Evolutionary conservation across 1,284 basidiomycete genomes (phyloP).

Genomic region (Afroboletus lepidellus): DNA sequence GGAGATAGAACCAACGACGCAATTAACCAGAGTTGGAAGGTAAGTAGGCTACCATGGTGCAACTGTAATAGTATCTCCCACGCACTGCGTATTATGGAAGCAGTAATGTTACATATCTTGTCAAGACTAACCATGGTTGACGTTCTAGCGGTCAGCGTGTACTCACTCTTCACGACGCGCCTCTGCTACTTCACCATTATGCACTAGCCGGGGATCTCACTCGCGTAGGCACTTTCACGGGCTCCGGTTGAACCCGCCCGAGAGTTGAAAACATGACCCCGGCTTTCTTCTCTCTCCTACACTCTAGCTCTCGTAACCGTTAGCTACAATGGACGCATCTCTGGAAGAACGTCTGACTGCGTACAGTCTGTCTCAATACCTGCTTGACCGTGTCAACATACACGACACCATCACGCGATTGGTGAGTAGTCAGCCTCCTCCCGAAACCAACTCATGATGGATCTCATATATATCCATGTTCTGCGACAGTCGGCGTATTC

Average conservation of each 20-base stretch:
- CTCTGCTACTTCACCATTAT: neutral
- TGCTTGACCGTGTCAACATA: slow-evolving; percentile 30
- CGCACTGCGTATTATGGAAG: too few species aligned
- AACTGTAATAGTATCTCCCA: too few species aligned
- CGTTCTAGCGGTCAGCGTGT: neutral
- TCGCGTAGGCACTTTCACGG: neutral
- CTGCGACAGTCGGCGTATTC: slow-evolving; percentile 22
- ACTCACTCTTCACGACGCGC: slow-evolving; percentile 9
- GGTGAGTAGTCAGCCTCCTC: slow-evolving; percentile 14
- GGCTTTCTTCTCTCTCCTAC: neutral
- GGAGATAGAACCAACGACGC: too few species aligned
- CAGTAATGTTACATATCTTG: too few species aligned
- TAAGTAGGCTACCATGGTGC: too few species aligned
- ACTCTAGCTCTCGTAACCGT: neutral
- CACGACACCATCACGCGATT: slow-evolving; percentile 28
- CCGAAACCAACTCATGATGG: neutral
- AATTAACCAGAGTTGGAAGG: too few species aligned
- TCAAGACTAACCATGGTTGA: too few species aligned
- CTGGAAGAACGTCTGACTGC: slow-evolving; percentile 7
- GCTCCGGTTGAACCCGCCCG: slow-evolving; percentile 10
- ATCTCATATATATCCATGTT: too few species aligned
- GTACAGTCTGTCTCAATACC: slow-evolving; percentile 23
- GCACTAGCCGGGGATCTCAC: neutral
- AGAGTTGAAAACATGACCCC: slow-evolving; percentile 8
- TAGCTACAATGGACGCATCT: slow-evolving; percentile 10